phyloP scores from a whole-genome alignment of 441 rosid genomes.

The Erodium moschatum region DNA sequence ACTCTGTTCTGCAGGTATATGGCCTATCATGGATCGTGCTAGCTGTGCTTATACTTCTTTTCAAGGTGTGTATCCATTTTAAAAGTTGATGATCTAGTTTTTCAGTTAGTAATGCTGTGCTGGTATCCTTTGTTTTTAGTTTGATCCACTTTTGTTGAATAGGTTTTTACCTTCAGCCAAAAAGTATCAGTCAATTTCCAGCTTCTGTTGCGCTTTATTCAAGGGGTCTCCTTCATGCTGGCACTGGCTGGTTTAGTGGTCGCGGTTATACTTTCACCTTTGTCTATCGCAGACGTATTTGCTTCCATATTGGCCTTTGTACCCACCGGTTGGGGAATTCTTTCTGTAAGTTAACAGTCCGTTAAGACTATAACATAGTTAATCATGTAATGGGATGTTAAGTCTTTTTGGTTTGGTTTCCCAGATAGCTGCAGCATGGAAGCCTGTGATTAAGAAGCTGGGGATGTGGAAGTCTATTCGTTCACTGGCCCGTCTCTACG shows the following conservation, averaged over 20 bases:
- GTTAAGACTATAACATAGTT: background rate
- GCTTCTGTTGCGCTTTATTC: constrained; percentile 81
- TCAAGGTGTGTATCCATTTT: constrained; percentile 50
- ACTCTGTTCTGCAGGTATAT: constrained; percentile 46
- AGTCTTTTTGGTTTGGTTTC: background rate
- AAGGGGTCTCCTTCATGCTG: constrained; percentile 68
- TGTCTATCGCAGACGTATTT: constrained; percentile 64
- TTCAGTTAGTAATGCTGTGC: background rate
- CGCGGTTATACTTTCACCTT: constrained; percentile 41
- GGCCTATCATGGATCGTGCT: constrained; percentile 84
- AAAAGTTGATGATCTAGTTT: background rate
- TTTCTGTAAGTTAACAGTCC: constrained; percentile 49
- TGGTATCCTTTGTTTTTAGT: constrained; percentile 5
- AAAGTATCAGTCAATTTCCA: constrained; percentile 95
- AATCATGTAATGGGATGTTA: background rate
- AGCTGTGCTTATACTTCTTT: constrained; percentile 62
- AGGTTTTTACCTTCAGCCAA: constrained; percentile 99
- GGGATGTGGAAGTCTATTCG: constrained; percentile 89
- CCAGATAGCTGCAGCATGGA: constrained; percentile 96
- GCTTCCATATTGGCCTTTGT: constrained; percentile 79
- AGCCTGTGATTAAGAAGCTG: constrained; percentile 66
- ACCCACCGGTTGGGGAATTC: constrained; percentile 97
- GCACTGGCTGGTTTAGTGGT: constrained; percentile 66
- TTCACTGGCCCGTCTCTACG: constrained; percentile 74
- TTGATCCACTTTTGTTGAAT: constrained; percentile 20